phyloP scores from a whole-genome alignment of 2,329 filamentous ascomycete genomes.

The Aphanoascus verrucosus region DNA sequence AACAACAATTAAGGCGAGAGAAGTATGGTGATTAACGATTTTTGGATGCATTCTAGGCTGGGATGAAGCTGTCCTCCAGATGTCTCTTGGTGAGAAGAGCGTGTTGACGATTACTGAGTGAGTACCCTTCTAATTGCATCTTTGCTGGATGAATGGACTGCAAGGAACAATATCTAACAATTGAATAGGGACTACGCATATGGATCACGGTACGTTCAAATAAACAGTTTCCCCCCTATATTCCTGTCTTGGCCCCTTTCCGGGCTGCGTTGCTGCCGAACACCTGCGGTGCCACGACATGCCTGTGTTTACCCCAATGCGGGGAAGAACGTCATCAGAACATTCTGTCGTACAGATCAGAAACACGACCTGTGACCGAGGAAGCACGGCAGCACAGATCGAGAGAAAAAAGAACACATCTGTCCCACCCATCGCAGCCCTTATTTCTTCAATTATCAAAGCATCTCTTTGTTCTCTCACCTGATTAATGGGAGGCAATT shows the following conservation, averaged over 20 bases:
- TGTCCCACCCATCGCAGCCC: background rate
- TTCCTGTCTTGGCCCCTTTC: background rate
- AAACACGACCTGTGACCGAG: background rate
- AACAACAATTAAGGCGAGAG: background rate
- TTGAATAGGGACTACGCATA: conserved; percentile 31
- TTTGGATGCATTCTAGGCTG: conserved; percentile 46
- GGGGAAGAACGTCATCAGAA: background rate
- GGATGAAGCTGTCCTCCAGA: conserved; percentile 74
- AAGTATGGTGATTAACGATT: background rate
- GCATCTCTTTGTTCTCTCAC: background rate
- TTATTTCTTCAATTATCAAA: background rate
- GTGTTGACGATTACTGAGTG: conserved; percentile 71
- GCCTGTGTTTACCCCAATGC: background rate
- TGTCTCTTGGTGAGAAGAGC: conserved; percentile 86
- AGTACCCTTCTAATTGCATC: conserved; percentile 20
- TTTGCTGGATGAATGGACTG: background rate
- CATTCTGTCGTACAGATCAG: background rate
- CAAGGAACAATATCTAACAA: background rate
- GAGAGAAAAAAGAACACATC: background rate
- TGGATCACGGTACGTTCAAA: conserved; percentile 28
- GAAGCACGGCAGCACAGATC: too few species aligned
- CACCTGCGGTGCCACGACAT: background rate
- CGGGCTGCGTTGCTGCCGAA: background rate
- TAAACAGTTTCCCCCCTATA: background rate
- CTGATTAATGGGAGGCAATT: background rate